Percentiles rank a stretch among this genome's conserved stretches.
phyloP scores from a whole-genome alignment of 108 stramenopile genomes.

The Discostella pseudostelligera region DNA sequence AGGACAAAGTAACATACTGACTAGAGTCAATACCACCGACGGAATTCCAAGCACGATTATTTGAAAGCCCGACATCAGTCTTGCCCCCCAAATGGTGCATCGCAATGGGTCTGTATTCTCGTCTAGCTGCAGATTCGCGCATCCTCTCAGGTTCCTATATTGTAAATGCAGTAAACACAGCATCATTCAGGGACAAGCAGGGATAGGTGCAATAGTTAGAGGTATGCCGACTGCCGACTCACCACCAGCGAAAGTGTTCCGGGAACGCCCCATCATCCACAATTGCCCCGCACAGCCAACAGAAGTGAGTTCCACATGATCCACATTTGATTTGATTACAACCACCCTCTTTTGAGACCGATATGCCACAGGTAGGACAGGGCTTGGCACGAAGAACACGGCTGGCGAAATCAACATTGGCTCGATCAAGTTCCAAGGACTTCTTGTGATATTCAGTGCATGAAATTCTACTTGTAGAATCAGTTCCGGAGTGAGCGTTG shows the following conservation, averaged over 20 bases:
- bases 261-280: conserved; percentile 64
- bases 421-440: conserved; percentile 39
- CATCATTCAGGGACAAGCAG: too few species aligned
- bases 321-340: conserved; percentile 64
- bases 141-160: conserved; percentile 44
- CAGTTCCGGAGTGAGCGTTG: conserved; percentile 46
- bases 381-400: conserved; percentile 46
- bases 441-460: conserved; percentile 44
- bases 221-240: too few species aligned
- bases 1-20: conserved; percentile 45
- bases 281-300: conserved; percentile 52
- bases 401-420: conserved; percentile 40
- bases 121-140: conserved; percentile 69
- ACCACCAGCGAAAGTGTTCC: conserved; percentile 56
- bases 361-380: conserved; percentile 55
- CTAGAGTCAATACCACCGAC: conserved; percentile 45
- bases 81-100: conserved; percentile 26
- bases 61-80: conserved; percentile 33
- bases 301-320: conserved; percentile 42
- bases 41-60: conserved; percentile 52
- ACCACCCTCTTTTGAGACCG: conserved; percentile 58
- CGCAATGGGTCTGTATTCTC: conserved; percentile 35
- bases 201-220: too few species aligned
- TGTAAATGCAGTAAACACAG: neutral
- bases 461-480: neutral